Percentiles rank a stretch among this genome's conserved stretches.
Evolutionary conservation across 1,284 basidiomycete genomes (phyloP).

Genomic region (Trichosporon sp.): DNA sequence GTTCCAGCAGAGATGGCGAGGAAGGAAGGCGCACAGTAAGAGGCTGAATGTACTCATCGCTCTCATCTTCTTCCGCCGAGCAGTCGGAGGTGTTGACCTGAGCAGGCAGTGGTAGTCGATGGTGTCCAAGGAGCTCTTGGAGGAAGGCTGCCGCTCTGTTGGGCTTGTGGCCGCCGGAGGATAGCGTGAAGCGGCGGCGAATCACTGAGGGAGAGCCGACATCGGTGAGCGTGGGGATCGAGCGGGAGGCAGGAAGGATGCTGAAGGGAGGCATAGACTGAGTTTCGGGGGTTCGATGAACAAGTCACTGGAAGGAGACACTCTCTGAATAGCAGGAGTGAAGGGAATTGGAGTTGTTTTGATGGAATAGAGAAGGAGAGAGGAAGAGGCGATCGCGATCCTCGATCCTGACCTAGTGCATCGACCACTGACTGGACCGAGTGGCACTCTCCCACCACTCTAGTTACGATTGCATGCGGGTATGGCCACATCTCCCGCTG

Average conservation of each 20-base stretch:
- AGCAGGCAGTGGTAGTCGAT: background rate
- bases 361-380: background rate
- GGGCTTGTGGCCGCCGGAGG: background rate
- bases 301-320: background rate
- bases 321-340: background rate
- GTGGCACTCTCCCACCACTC: background rate
- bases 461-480: too few species aligned
- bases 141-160: background rate
- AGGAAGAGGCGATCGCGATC: background rate
- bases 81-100: background rate
- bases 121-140: background rate
- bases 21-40: background rate
- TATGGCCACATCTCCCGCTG: too few species aligned
- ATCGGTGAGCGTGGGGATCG: background rate
- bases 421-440: background rate
- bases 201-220: background rate
- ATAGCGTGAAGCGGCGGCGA: background rate
- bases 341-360: background rate
- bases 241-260: background rate
- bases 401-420: background rate
- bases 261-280: background rate
- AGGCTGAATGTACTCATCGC: background rate
- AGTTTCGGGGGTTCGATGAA: background rate
- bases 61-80: background rate
- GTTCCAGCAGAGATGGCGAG: background rate